A percentile compares a stretch with the other conserved stretches of the same genome.
Conservation (phyloP, 768 basidiomycete species). For the Ephemerocybe angulata region DNA sequence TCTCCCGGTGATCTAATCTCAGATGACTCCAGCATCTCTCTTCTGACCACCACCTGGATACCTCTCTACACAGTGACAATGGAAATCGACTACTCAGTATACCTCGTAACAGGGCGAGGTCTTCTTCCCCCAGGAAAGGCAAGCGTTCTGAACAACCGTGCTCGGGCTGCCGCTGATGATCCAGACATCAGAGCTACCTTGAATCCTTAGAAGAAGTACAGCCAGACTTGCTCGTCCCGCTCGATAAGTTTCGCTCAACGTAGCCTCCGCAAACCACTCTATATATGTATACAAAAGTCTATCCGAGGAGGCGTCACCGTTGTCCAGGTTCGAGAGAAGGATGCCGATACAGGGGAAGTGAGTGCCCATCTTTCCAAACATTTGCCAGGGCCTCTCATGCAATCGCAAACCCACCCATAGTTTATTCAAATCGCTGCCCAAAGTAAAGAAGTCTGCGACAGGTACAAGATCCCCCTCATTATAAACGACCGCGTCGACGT, state of each 20-base stretch:
- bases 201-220: constrained; percentile 71
- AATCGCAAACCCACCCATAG: constrained; percentile 30
- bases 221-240: constrained; percentile 2
- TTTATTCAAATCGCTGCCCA: constrained; percentile 71
- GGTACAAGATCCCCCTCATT: constrained; percentile 76
- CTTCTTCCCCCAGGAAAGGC: constrained; percentile 77
- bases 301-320: constrained; percentile 84
- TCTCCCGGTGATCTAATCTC: not conserved
- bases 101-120: constrained; percentile 82
- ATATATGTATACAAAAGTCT: constrained; percentile 43
- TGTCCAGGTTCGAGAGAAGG: constrained; percentile 88
- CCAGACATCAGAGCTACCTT: constrained; percentile 51
- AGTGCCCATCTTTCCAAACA: constrained; percentile 18
- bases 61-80: not conserved
- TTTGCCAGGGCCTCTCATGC: not conserved
- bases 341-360: constrained; percentile 75
- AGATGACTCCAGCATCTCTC: not conserved
- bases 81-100: constrained; percentile 64
- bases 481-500: constrained; percentile 90
- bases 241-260: not conserved
- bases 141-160: constrained; percentile 11
- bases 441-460: constrained; percentile 69
- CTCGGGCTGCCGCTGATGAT: constrained; percentile 3
- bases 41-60: not conserved
- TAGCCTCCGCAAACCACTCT: not conserved